Conservation (phyloP, 1,284 basidiomycete genomes). For the Ustilago bromivora region DNA sequence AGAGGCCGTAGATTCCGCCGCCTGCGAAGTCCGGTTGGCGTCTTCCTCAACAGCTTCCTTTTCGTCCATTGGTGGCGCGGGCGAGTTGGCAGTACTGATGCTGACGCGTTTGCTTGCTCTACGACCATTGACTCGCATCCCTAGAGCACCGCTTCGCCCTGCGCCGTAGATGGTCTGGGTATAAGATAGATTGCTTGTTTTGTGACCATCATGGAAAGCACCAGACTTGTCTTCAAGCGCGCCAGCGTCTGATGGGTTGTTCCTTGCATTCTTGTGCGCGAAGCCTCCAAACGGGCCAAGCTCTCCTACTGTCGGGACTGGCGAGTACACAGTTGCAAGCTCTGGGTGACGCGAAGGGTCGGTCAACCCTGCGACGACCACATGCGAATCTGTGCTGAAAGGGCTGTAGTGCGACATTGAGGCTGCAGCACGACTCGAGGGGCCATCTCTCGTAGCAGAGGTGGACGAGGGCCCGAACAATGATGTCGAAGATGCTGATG, state of each 20-base stretch:
- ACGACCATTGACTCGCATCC: conserved; percentile 58
- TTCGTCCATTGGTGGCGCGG: conserved; percentile 5
- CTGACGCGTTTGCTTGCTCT: conserved; percentile 48
- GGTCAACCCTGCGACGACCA: conserved; percentile 48
- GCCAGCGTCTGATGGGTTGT: not conserved
- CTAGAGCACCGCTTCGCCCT: conserved; percentile 54
- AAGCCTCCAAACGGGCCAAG: conserved; percentile 22
- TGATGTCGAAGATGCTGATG: conserved; percentile 29
- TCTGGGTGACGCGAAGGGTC: conserved; percentile 52
- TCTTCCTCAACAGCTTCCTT: not conserved
- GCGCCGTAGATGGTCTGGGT: conserved; percentile 63
- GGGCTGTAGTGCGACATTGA: conserved; percentile 15
- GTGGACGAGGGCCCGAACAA: conserved; percentile 30
- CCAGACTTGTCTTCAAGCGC: not conserved
- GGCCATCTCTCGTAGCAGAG: conserved; percentile 8
- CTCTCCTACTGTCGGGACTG: conserved; percentile 34
- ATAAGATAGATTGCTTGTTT: conserved; percentile 40
- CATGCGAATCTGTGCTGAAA: conserved; percentile 46
- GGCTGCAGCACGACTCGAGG: conserved; percentile 3
- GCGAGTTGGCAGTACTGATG: conserved; percentile 25
- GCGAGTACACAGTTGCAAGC: conserved; percentile 52
- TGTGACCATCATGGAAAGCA: conserved; percentile 2
- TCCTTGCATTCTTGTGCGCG: conserved; percentile 9
- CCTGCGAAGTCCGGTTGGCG: not conserved
- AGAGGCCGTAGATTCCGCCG: not conserved